phyloP scores from a whole-genome alignment of 495 filamentous ascomycete species.

The Saxophila tyrrhenica region DNA sequence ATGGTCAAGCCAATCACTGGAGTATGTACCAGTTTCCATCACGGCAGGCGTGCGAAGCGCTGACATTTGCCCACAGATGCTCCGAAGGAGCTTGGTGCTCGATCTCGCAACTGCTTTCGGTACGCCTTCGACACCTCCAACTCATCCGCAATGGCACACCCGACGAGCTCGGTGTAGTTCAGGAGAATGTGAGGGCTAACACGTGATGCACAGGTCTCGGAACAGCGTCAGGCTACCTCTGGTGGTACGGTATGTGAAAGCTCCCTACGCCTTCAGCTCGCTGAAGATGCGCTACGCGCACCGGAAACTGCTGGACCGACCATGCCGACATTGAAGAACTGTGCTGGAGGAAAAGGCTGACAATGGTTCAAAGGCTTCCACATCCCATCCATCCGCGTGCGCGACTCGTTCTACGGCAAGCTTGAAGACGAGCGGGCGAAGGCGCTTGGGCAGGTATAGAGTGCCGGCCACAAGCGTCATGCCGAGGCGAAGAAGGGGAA shows the following conservation, averaged over 20 bases:
- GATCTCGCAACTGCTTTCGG: slow-evolving; percentile 69
- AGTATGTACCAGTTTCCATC: slow-evolving; percentile 31
- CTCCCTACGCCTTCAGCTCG: not conserved
- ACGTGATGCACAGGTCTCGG: slow-evolving; percentile 44
- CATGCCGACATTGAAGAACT: not conserved
- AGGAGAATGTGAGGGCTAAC: slow-evolving; percentile 4
- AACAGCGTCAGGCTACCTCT: slow-evolving; percentile 59
- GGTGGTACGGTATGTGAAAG: slow-evolving; percentile 64
- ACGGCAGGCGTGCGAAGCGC: no score
- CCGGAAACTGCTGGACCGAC: not conserved
- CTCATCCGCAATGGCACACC: not conserved
- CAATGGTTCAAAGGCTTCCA: slow-evolving; percentile 50
- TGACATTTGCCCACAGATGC: no score
- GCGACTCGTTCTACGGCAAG: slow-evolving; percentile 65
- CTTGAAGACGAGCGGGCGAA: slow-evolving; percentile 56
- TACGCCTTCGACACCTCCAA: slow-evolving; percentile 29
- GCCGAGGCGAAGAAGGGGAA: not conserved
- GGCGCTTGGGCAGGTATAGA: slow-evolving; percentile 25
- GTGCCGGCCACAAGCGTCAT: not conserved
- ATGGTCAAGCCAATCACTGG: slow-evolving; percentile 44
- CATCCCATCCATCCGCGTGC: slow-evolving; percentile 61
- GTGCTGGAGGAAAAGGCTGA: not conserved
- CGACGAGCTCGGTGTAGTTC: not conserved
- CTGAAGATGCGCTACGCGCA: no score
- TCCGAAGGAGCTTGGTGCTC: slow-evolving; percentile 60